Evolutionary conservation across 169 alveolate species (phyloP).

Genomic region (Plasmodium fragile): DNA sequence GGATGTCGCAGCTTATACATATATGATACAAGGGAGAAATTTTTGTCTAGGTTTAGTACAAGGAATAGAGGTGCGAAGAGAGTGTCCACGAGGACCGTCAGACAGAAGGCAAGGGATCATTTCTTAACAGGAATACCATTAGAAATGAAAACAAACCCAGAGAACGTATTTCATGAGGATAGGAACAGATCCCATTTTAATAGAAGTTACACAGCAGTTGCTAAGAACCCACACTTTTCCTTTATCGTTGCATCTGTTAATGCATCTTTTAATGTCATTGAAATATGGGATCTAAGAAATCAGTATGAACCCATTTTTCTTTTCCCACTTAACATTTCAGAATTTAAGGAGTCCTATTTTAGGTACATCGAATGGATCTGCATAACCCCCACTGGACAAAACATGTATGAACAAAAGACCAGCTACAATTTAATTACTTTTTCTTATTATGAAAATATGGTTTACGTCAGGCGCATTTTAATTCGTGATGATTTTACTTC

Average conservation of each 20-base stretch:
- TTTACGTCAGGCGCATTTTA: conserved; percentile 34
- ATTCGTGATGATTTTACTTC: conserved; percentile 47
- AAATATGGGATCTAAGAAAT: conserved; percentile 82
- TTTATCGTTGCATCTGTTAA: conserved; percentile 80
- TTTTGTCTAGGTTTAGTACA: conserved; percentile 37
- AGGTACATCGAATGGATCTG: conserved; percentile 82
- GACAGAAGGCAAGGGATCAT: background rate
- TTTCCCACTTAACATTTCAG: conserved; percentile 83
- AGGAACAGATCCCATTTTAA: conserved; percentile 7
- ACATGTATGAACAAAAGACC: background rate
- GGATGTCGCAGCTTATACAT: conserved; percentile 78
- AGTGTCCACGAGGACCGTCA: background rate
- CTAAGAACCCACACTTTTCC: conserved; percentile 78
- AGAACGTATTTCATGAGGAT: conserved; percentile 19
- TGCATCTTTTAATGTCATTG: conserved; percentile 78
- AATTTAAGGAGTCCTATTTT: conserved; percentile 76
- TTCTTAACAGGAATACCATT: background rate
- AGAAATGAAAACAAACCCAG: background rate
- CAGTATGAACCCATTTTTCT: conserved; percentile 81
- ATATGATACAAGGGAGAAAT: conserved; percentile 74
- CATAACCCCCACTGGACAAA: background rate
- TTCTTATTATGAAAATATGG: conserved; percentile 42
- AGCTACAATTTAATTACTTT: conserved; percentile 33
- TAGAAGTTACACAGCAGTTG: conserved; percentile 82
- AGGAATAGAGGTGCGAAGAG: background rate